Base-by-base conservation (phyloP, 2,329 filamentous ascomycete genomes). In the Venturia carpophila region DNA sequence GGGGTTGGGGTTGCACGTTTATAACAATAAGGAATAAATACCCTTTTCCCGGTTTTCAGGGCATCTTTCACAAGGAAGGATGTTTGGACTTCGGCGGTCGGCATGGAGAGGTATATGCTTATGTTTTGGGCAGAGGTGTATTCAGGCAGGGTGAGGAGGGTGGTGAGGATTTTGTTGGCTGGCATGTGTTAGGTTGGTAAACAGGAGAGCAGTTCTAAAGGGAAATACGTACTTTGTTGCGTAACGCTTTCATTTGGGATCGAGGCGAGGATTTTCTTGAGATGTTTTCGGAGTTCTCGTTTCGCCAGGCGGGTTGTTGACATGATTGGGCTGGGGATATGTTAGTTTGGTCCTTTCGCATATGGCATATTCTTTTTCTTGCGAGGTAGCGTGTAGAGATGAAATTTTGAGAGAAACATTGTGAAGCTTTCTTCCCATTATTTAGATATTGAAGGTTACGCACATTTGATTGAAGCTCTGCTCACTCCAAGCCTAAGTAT, bases 81-180 rank as follows among this genome's bases (percentile, higher is more conserved):
- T 1, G 94, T 99, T 70, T 92, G 90, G 34, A 96, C 84, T 78
- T 99, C 94, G 30, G 87, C 89, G 11, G 81, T 79, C 0, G 92
- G 92, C 94, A 99, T 99, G 13, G 93, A 94, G 19, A 99, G 81
- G 74, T 96, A 99, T 65, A 99, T 82, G 70, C 90, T 92, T 71
- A 99, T 84, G 64, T 85, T 83, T 67, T 80, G 83, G 52, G 94
- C 92, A 64, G 87, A 80, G 68, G 85, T 79, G 74, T 96, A 99
- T 64, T 91, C 88, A 62, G 84, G 82, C 70, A 92, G 84, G 13
- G 82, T 79, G 56, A 87, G 79, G 45, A 97, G 27, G n/a, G 63
- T 42, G 1, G 62, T 49, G 5, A 62, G 13, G 39, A 60, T 61
- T 4, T 11, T 19, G 30, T 47, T 15, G 42, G 62, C 64, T 65